These are phyloP conservation scores for Pythium inflatum DNA, from an alignment of 352 stramenopile genomes.

Conservation along the genomic window DNA sequence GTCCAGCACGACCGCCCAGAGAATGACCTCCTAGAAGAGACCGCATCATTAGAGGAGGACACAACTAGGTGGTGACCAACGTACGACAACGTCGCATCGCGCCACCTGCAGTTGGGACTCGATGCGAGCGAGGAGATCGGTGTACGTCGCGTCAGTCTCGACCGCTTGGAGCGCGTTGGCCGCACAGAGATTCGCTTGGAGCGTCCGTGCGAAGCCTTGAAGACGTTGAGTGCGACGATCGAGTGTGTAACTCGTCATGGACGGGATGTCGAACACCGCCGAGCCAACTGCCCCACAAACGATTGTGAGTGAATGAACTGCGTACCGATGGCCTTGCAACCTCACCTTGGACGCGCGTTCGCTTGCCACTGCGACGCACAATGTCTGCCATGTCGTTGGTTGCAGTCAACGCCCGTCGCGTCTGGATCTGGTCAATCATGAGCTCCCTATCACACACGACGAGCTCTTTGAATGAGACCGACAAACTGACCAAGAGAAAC, in stretches of 20 bases:
- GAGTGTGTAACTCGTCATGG: constrained; percentile 5
- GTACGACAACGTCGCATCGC: constrained; percentile 17
- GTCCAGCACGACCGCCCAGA: constrained; percentile 20
- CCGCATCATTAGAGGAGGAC: neutral
- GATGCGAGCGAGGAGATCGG: constrained; percentile 9
- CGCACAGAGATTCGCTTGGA: constrained; percentile 18
- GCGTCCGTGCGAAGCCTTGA: constrained; percentile 20
- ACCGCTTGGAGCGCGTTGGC: neutral
- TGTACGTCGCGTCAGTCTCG: neutral
- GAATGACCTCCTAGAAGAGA: constrained; percentile 20
- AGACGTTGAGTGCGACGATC: constrained; percentile 6
- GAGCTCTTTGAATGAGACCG: too few species aligned
- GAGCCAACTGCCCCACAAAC: constrained; percentile 18
- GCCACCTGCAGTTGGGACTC: neutral
- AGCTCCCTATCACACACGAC: constrained; percentile 8
- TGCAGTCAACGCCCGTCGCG: neutral
- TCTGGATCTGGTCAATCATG: constrained; percentile 1
- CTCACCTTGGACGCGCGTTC: constrained; percentile 19
- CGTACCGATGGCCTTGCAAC: neutral
- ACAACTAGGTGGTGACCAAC: neutral
- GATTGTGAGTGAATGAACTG: neutral
- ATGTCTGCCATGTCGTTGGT: neutral
- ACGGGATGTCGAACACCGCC: constrained; percentile 8
- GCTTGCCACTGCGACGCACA: neutral
- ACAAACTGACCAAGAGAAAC: too few species aligned